A percentile compares a stretch with the other conserved stretches of the same genome.
Evolutionary conservation across 164 flowering plant species (phyloP).

Genomic region (Stephania cephalantha): DNA sequence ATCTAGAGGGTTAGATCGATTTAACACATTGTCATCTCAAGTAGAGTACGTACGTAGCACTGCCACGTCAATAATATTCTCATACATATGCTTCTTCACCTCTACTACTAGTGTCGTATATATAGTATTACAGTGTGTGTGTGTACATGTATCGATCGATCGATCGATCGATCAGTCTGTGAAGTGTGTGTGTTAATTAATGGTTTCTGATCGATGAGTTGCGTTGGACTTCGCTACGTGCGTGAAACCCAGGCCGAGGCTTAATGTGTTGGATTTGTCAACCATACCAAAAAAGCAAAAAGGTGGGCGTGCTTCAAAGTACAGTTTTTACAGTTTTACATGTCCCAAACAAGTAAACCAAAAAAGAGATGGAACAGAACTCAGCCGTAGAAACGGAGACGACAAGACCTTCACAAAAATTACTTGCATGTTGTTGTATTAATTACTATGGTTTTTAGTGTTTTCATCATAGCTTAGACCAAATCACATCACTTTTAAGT

Average conservation of each 20-base stretch:
- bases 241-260: background rate
- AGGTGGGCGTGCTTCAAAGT: background rate
- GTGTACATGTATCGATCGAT: no score
- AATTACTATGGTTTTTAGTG: background rate
- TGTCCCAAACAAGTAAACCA: background rate
- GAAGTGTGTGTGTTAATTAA: background rate
- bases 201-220: background rate
- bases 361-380: background rate
- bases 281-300: slow-evolving; percentile 3
- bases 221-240: background rate
- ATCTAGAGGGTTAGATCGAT: background rate
- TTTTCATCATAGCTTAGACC: background rate
- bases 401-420: background rate
- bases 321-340: background rate
- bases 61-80: background rate
- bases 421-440: background rate
- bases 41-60: background rate
- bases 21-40: background rate
- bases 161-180: background rate
- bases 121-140: background rate
- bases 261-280: background rate
- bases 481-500: background rate
- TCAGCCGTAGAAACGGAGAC: background rate
- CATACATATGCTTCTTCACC: background rate
- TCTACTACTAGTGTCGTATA: no score